phyloP scores from a whole-genome alignment of 768 basidiomycete species.

The Podaxis carcinomalis region DNA sequence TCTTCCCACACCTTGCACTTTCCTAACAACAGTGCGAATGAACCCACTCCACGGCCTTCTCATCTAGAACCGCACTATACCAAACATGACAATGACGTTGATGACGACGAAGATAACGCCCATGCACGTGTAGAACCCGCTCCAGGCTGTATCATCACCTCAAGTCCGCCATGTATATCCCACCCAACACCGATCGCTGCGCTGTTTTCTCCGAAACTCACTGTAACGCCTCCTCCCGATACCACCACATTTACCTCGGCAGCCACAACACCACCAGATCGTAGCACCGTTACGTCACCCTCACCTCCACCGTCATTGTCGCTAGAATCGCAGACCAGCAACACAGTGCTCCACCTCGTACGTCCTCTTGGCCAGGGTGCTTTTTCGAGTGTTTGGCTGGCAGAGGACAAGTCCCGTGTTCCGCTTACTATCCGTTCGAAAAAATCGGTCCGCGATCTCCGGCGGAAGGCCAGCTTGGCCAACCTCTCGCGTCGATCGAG shows the following conservation, averaged over 20 bases:
- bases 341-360: constrained; percentile 36
- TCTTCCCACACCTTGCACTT: constrained; percentile 8
- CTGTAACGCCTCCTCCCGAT: constrained; percentile 10
- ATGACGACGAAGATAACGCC: constrained; percentile 12
- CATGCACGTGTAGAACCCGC: constrained; percentile 20
- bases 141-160: constrained; percentile 21
- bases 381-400: constrained; percentile 76
- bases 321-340: constrained; percentile 22
- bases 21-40: constrained; percentile 11
- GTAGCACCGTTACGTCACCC: constrained; percentile 12
- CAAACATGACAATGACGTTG: constrained; percentile 8
- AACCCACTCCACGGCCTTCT: constrained; percentile 25
- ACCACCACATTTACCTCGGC: constrained; percentile 2
- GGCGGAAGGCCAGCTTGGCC: constrained; percentile 21
- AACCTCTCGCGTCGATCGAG: constrained; percentile 22
- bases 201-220: constrained; percentile 11
- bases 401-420: constrained; percentile 45
- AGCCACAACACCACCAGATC: not conserved
- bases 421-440: constrained; percentile 39
- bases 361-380: constrained; percentile 64
- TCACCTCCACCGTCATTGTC: not conserved
- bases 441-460: constrained; percentile 36
- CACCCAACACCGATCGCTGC: constrained; percentile 1
- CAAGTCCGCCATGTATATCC: constrained; percentile 13
- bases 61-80: constrained; percentile 20